These are phyloP conservation scores for Rhododendron williamsianum DNA, from an alignment of 148 eudicot genomes.

Conservation along the genomic window DNA sequence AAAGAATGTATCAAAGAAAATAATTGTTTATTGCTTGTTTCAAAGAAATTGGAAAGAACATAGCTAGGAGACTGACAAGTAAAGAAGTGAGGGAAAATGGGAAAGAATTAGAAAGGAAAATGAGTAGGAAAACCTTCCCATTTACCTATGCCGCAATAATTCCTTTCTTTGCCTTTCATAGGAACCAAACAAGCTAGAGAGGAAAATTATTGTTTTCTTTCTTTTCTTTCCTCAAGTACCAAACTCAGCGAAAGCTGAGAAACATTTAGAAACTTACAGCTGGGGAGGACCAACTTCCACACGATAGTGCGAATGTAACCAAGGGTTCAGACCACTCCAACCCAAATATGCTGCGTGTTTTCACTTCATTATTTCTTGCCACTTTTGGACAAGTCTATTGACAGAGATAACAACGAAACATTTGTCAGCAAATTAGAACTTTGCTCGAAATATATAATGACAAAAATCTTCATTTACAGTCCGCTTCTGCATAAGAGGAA, in stretches of 20 bases:
- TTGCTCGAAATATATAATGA: not conserved
- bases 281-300: conserved; percentile 95
- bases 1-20: not conserved
- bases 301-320: conserved; percentile 82
- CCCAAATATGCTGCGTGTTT: conserved; percentile 48
- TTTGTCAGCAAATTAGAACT: not conserved
- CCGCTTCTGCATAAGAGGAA: not conserved
- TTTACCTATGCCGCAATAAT: not conserved
- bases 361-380: conserved; percentile 38
- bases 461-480: not conserved
- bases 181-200: not conserved
- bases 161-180: not conserved
- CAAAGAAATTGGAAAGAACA: not conserved
- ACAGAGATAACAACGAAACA: not conserved
- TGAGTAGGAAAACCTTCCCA: not conserved
- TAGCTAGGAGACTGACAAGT: not conserved
- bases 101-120: not conserved
- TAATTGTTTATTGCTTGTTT: not conserved
- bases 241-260: not conserved
- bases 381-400: conserved; percentile 43
- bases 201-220: not conserved
- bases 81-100: not conserved
- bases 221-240: not conserved
- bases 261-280: conserved; percentile 51
- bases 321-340: conserved; percentile 83